phyloP scores from a whole-genome alignment of 78 protist species.

The slime mould (Dictyostelium discoideum) region DNA sequence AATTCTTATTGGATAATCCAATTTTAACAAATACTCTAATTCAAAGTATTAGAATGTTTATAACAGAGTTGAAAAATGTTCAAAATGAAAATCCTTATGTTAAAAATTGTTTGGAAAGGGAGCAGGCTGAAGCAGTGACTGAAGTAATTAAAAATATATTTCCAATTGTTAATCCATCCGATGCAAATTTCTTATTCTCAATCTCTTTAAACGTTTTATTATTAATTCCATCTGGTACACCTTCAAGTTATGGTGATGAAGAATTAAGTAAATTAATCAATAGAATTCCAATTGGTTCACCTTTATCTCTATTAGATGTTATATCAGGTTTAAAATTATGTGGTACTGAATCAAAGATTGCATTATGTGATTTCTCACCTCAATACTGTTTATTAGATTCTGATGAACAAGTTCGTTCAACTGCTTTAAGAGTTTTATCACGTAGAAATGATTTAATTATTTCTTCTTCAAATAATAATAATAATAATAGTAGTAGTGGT shows the following conservation, averaged over 20 bases:
- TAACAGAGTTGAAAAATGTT: background rate
- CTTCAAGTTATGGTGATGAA: slow-evolving; percentile 20
- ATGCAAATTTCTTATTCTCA: background rate
- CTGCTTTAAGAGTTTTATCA: background rate
- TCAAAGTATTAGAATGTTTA: background rate
- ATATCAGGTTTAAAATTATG: background rate
- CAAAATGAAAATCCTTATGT: background rate
- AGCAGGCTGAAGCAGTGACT: background rate
- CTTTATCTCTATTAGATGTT: background rate
- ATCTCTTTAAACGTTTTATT: background rate
- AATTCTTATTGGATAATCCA: slow-evolving; percentile 12
- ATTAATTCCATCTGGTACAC: background rate
- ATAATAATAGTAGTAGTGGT: background rate
- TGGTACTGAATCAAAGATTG: background rate
- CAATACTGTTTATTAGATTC: background rate
- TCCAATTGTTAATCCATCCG: background rate
- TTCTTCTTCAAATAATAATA: background rate
- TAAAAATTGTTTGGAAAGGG: background rate
- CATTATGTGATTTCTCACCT: background rate
- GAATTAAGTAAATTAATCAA: background rate
- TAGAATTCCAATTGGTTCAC: background rate
- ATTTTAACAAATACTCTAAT: background rate
- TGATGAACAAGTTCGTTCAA: background rate
- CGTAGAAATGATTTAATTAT: background rate
- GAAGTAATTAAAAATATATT: background rate